A percentile compares a stretch with the other conserved stretches of the same genome.
phyloP scores from a whole-genome alignment of 192 early-diverging fungal genomes.

The Coemansia sp. region DNA sequence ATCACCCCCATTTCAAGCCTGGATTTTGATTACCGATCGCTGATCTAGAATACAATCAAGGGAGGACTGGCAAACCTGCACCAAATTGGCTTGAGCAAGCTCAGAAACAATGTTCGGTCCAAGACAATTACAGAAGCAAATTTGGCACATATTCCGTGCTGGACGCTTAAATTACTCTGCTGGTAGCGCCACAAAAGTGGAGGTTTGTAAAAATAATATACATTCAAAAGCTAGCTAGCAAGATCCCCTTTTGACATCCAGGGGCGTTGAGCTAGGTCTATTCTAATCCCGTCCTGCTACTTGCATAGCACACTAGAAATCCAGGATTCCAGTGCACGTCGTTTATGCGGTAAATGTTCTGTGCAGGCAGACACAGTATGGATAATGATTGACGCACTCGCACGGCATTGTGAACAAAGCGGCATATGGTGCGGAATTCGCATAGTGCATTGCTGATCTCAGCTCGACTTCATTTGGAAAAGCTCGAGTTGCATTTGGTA shows the following conservation, averaged over 20 bases:
- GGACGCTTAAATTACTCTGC: background rate
- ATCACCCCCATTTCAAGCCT: background rate
- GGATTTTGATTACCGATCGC: background rate
- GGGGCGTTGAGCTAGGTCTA: background rate
- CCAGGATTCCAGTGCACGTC: background rate
- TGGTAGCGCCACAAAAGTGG: background rate
- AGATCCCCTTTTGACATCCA: background rate
- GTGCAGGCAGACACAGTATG: background rate
- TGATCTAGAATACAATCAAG: background rate
- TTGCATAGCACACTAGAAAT: background rate
- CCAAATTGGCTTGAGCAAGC: too few relatives aligned
- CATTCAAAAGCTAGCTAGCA: background rate
- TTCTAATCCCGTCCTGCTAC: background rate
- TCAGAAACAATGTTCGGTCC: background rate
- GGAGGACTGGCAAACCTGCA: background rate
- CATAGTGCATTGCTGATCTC: background rate
- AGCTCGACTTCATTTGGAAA: conserved; percentile 1
- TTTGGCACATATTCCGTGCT: background rate
- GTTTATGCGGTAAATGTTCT: background rate
- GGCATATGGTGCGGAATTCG: background rate
- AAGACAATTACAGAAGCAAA: background rate
- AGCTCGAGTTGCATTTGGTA: background rate
- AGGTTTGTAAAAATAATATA: background rate
- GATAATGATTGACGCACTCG: background rate
- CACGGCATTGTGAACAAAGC: conserved; percentile 4